phyloP scores from a whole-genome alignment of 441 rosid species.

The Populus tomentosa region DNA sequence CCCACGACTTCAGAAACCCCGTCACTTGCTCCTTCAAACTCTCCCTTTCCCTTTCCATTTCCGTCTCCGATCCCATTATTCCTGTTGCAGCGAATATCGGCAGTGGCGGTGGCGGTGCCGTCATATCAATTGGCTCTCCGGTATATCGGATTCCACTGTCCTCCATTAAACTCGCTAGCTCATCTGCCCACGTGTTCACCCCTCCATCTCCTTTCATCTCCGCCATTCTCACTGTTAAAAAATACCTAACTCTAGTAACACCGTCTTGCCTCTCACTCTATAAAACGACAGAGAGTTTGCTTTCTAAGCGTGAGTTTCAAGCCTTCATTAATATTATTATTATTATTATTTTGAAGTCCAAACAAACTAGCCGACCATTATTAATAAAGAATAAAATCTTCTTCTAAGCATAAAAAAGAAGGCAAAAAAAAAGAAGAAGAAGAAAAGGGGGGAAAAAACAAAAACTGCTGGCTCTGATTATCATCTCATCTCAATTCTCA shows the following conservation, averaged over 20 bases:
- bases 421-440: slow-evolving; percentile 5
- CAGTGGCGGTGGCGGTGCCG: slow-evolving; percentile 30
- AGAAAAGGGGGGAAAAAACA: slow-evolving; percentile 22
- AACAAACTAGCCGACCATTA: slow-evolving; percentile 41
- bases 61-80: neutral
- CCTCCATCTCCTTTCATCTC: slow-evolving; percentile 49
- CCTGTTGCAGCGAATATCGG: slow-evolving; percentile 6
- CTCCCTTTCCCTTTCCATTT: slow-evolving; percentile 30
- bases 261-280: neutral
- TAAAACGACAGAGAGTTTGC: slow-evolving; percentile 21
- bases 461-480: slow-evolving; percentile 32
- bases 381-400: slow-evolving; percentile 39
- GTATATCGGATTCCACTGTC: slow-evolving; percentile 38
- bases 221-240: slow-evolving; percentile 32
- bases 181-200: slow-evolving; percentile 68
- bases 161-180: slow-evolving; percentile 59
- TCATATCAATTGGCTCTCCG: slow-evolving; percentile 32
- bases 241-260: neutral
- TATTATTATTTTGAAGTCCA: slow-evolving; percentile 19
- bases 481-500: slow-evolving; percentile 7
- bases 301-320: slow-evolving; percentile 66
- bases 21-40: slow-evolving; percentile 60
- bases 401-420: neutral
- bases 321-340: slow-evolving; percentile 17
- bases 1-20: slow-evolving; percentile 83